Evolutionary conservation across 306 rosid species (phyloP).

Genomic region (Rosa lucieae): DNA sequence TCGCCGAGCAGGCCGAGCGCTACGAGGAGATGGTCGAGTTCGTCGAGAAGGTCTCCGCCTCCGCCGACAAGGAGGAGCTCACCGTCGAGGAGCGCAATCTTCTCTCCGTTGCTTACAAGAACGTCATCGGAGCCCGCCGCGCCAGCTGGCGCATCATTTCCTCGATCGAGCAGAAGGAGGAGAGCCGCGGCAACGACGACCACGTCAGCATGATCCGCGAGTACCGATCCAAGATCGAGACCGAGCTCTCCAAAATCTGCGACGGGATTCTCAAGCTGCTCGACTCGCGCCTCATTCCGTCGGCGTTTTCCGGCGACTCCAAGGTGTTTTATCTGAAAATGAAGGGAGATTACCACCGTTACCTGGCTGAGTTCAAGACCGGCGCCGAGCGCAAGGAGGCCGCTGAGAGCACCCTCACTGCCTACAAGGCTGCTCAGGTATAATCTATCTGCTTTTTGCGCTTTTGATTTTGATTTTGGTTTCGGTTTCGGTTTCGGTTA

Average conservation of each 20-base stretch:
- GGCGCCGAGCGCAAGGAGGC: conserved; percentile 98
- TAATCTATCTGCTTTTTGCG: not conserved
- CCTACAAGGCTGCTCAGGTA: conserved; percentile 98
- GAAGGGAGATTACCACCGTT: conserved; percentile 98
- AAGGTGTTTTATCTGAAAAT: conserved; percentile 97
- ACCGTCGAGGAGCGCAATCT: conserved; percentile 94
- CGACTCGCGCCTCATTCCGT: conserved; percentile 89
- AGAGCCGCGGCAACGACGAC: conserved; percentile 99
- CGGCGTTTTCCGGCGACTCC: conserved; percentile 85
- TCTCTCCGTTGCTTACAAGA: conserved; percentile 93
- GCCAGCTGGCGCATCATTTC: conserved; percentile 98
- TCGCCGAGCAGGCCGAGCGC: conserved; percentile 99
- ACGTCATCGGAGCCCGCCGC: conserved; percentile 90
- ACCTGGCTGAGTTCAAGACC: conserved; percentile 96
- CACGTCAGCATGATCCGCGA: conserved; percentile 83
- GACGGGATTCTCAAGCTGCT: conserved; percentile 96
- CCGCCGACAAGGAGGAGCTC: conserved; percentile 84
- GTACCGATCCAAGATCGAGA: conserved; percentile 97
- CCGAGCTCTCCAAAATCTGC: conserved; percentile 86
- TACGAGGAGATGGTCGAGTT: conserved; percentile 99
- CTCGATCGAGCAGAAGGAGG: conserved; percentile 99
- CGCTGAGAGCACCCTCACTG: conserved; percentile 95
- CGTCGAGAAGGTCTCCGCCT: conserved; percentile 94
- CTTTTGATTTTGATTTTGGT: not conserved
- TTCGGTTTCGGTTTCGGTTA: not conserved